Evolutionary conservation across 2,329 filamentous ascomycete genomes (phyloP).

Genomic region (Hortaea werneckii): DNA sequence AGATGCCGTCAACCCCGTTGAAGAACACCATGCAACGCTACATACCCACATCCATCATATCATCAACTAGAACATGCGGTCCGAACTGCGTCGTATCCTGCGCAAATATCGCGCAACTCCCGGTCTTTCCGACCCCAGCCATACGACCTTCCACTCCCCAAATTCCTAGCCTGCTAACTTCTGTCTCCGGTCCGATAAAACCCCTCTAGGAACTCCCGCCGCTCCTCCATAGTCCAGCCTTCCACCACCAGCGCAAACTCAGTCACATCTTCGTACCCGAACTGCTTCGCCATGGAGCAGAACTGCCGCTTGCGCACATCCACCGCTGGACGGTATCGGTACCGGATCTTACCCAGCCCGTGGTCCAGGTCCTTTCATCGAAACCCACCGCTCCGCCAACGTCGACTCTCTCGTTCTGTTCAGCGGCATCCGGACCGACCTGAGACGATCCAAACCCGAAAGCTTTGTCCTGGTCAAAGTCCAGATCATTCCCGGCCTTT

Average conservation of each 20-base stretch:
- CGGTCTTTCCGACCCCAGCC: neutral
- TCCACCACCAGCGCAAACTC: constrained; percentile 89
- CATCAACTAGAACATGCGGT: neutral
- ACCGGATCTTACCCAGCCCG: constrained; percentile 32
- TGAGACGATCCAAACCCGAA: constrained; percentile 41
- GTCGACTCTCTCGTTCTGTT: neutral
- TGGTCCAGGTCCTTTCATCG: constrained; percentile 17
- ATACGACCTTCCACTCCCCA: neutral
- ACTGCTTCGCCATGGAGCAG: constrained; percentile 74
- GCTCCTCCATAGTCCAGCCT: constrained; percentile 74
- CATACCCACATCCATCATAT: neutral
- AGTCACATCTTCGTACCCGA: constrained; percentile 64
- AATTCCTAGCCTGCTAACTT: neutral
- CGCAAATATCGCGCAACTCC: neutral
- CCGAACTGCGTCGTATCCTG: neutral
- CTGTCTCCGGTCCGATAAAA: constrained; percentile 64
- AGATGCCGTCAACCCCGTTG: neutral
- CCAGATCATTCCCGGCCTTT: constrained; percentile 44
- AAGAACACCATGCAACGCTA: no score
- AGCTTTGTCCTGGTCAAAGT: constrained; percentile 37
- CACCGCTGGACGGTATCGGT: constrained; percentile 61
- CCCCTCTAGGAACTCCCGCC: constrained; percentile 64
- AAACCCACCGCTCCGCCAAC: neutral
- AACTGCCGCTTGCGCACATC: constrained; percentile 74
- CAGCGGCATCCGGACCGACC: constrained; percentile 28